phyloP scores from a whole-genome alignment of 805 yeast genomes.

The Barnettozyma salicaria region DNA sequence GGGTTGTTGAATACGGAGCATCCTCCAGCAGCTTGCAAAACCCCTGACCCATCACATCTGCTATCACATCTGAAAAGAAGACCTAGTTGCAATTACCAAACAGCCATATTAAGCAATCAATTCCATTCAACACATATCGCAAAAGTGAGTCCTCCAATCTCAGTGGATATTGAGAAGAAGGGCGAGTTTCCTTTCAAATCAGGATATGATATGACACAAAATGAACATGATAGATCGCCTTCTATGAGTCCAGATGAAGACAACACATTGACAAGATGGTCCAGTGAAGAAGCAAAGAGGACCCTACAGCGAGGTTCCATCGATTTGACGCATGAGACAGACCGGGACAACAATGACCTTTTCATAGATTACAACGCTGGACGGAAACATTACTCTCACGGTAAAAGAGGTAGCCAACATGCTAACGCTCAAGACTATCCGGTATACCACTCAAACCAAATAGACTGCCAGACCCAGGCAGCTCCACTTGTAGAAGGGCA shows the following conservation, averaged over 20 bases:
- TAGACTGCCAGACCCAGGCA: background rate
- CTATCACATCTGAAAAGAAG: conserved; percentile 4
- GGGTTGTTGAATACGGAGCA: too few species aligned
- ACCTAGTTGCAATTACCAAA: conserved; percentile 8
- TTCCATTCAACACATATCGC: conserved; percentile 4
- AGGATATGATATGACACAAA: conserved; percentile 1
- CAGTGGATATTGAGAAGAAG: background rate
- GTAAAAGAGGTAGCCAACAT: background rate
- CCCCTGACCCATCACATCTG: conserved; percentile 12
- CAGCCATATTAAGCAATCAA: conserved; percentile 4
- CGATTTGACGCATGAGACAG: conserved; percentile 6
- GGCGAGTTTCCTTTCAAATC: conserved; percentile 6
- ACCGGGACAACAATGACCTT: conserved; percentile 5
- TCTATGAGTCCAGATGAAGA: conserved; percentile 4
- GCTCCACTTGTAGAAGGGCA: background rate
- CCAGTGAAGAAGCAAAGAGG: conserved; percentile 11
- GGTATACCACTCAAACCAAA: conserved; percentile 11
- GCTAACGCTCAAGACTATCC: background rate
- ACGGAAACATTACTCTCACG: background rate
- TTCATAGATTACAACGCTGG: conserved; percentile 4
- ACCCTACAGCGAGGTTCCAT: conserved; percentile 11
- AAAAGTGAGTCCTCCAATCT: conserved; percentile 4
- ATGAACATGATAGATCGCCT: background rate
- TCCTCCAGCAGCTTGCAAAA: conserved; percentile 15
- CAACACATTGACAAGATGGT: conserved; percentile 6